Base-by-base conservation (phyloP, 192 early-diverging fungal genomes). In the Coemansia sp. region DNA sequence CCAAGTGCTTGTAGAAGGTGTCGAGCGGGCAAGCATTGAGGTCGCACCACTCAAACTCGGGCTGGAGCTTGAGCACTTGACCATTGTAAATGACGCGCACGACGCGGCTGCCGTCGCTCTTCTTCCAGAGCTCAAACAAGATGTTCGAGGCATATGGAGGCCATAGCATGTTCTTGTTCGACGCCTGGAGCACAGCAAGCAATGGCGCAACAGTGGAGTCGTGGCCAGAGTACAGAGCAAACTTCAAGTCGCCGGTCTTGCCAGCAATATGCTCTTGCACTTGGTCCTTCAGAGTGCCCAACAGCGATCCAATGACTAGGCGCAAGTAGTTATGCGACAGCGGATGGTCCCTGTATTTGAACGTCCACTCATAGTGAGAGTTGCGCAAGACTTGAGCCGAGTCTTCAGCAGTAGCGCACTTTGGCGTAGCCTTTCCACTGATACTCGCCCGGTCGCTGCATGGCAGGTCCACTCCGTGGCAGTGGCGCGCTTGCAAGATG, bases 31-130 rank as follows among this genome's bases (percentile, higher is more conserved):
- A 82, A 2, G 66, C 65, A 51, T 72, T 75, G 34, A 85, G 64
- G 50, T 85, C 80, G 62, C 80, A 82, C 80, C 77, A 78, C 62
- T 75, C 32, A n/a, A 42, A 39, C 31, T 64, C 63, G 3, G 64
- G 50, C 38, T 69, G 65, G 0, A 74, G 63, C 58, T 66, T 42
- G 15, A 85, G 76, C 10, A 84, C 68, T 37, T 85, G 51, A 14
- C 87, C 87, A 44, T 88, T 86, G 73, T 86, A 86, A 12, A 88
- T 63, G 11, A 86, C 85, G 8, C 86, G 82, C 14, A 88, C 69
- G 48, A 87, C 78, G 10, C 70, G 68, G 14, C 32, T 57, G 23
- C 77, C 59, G 19, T 80, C 68, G 2, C 57, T 34, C 59, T 75
- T 78, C 59, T 69, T 76, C 87, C 87, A 88, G 25, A 79, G 62